These are phyloP conservation scores for Daedaleopsis nitida DNA, from an alignment of 768 basidiomycete species.

Conservation along the genomic window DNA sequence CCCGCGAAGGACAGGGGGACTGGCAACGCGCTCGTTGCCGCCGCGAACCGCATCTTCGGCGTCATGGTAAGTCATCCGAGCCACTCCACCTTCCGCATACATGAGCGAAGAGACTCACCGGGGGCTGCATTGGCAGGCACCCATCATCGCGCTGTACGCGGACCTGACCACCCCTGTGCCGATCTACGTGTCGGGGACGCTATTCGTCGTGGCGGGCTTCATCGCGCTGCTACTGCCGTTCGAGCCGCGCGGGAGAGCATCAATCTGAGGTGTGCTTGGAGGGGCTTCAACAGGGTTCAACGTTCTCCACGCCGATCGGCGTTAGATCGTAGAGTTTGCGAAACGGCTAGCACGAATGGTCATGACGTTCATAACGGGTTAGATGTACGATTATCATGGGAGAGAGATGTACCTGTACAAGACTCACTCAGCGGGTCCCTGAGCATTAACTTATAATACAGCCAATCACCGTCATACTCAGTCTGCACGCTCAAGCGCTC, in stretches of 20 bases:
- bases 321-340: no score
- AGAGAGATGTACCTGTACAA: no score
- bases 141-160: slow-evolving; percentile 50
- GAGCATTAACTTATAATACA: no score
- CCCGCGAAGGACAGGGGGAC: slow-evolving; percentile 57
- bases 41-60: slow-evolving; percentile 58
- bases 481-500: no score
- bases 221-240: slow-evolving; percentile 53
- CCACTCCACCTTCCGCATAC: not conserved
- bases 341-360: no score
- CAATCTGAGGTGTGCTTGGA: slow-evolving; percentile 32
- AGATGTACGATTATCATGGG: no score
- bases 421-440: no score
- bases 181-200: slow-evolving; percentile 53
- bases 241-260: slow-evolving; percentile 58
- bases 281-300: no score
- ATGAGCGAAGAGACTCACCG: not conserved
- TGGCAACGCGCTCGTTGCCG: slow-evolving; percentile 54
- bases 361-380: no score
- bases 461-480: no score
- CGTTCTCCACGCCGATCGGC: no score
- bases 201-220: slow-evolving; percentile 51
- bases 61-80: slow-evolving; percentile 56
- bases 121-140: slow-evolving; percentile 35
- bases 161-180: slow-evolving; percentile 49